Evolutionary conservation across 371 early-diverging fungal genomes (phyloP).

Genomic region (Blakeslea trispora): DNA sequence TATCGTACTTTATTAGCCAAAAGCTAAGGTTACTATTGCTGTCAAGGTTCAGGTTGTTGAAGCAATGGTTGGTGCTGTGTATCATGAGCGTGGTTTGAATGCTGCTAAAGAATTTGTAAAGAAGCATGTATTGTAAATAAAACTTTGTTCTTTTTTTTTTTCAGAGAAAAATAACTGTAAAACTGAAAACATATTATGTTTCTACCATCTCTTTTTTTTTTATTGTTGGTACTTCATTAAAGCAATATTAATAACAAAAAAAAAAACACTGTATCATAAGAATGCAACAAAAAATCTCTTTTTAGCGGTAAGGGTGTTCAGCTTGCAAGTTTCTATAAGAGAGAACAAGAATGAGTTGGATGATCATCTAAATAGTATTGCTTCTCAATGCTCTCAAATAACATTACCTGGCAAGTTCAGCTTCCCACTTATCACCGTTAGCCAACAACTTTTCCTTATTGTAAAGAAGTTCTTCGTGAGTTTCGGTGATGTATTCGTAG

Average conservation of each 20-base stretch:
- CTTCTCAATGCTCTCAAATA: no score
- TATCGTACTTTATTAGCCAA: no score
- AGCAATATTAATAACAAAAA: constrained; percentile 2
- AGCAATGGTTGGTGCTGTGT: constrained; percentile 28
- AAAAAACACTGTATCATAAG: no score
- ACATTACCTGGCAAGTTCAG: constrained; percentile 71
- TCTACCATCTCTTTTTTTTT: constrained; percentile 1
- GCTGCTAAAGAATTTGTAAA: constrained; percentile 30
- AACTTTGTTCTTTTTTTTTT: no score
- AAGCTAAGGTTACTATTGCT: constrained; percentile 4
- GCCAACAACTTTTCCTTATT: constrained; percentile 97
- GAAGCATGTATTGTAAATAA: constrained; percentile 21
- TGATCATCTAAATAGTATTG: no score
- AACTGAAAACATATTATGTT: neutral
- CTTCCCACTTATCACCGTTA: constrained; percentile 99
- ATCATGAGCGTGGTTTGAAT: constrained; percentile 31
- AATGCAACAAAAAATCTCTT: constrained; percentile 1
- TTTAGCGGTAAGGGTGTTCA: constrained; percentile 67
- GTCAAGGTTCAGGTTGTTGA: constrained; percentile 23
- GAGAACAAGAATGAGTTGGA: constrained; percentile 4
- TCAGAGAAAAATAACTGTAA: no score
- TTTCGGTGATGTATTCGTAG: constrained; percentile 96
- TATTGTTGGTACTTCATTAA: constrained; percentile 1
- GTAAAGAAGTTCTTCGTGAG: constrained; percentile 94
- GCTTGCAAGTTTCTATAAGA: constrained; percentile 59